Conservation (phyloP, 495 filamentous ascomycete species). For the Trichoderma gamsii region DNA sequence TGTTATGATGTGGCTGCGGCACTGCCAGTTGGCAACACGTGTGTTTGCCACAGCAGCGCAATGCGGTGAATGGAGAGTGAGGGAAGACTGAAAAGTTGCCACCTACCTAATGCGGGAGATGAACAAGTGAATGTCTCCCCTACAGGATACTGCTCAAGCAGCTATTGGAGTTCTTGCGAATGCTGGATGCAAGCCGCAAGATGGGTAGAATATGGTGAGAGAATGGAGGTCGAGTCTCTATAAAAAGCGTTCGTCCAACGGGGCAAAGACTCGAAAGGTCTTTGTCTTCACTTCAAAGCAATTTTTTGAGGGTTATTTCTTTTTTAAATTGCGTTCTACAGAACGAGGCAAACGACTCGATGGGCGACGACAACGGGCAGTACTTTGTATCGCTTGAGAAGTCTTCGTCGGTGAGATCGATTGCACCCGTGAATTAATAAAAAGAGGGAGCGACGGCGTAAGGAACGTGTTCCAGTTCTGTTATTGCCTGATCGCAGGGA, state of each 20-base stretch:
- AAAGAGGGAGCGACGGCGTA: slow-evolving; percentile 12
- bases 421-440: slow-evolving; percentile 14
- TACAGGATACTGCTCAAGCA: slow-evolving; percentile 42
- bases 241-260: slow-evolving; percentile 20
- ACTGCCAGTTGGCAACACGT: slow-evolving; percentile 17
- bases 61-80: slow-evolving; percentile 9
- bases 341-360: slow-evolving; percentile 16
- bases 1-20: slow-evolving; percentile 17
- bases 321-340: slow-evolving; percentile 12
- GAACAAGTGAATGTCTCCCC: slow-evolving; percentile 99
- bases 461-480: slow-evolving; percentile 19
- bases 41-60: slow-evolving; percentile 20
- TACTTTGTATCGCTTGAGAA: slow-evolving; percentile 25
- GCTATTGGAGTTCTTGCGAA: slow-evolving; percentile 22
- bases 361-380: slow-evolving; percentile 15
- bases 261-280: slow-evolving; percentile 19
- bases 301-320: slow-evolving; percentile 4
- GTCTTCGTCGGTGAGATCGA: slow-evolving; percentile 23
- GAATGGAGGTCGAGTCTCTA: slow-evolving; percentile 19
- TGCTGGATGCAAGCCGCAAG: slow-evolving; percentile 25
- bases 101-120: slow-evolving; percentile 84
- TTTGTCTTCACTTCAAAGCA: slow-evolving; percentile 15
- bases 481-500: slow-evolving; percentile 13
- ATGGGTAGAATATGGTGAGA: slow-evolving; percentile 24
- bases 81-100: slow-evolving; percentile 21